Percentiles rank a stretch among this genome's conserved stretches.
Conservation (phyloP, 441 rosid genomes). For the Melastoma candidum region DNA sequence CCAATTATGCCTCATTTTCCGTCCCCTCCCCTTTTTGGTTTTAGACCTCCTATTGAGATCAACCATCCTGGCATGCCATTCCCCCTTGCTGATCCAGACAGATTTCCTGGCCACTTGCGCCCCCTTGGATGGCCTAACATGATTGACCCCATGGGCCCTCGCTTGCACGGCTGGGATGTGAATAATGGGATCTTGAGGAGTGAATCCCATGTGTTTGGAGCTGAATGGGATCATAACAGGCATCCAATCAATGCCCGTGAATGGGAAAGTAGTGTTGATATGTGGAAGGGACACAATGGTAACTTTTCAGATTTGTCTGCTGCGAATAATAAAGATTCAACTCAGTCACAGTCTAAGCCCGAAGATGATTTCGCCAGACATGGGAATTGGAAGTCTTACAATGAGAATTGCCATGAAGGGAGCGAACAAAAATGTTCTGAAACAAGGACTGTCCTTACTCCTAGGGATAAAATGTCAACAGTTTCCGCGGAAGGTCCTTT, state of each 20-base stretch:
- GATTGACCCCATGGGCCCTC: slow-evolving; percentile 72
- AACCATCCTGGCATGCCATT: slow-evolving; percentile 66
- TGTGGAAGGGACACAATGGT: slow-evolving; percentile 80
- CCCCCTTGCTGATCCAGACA: slow-evolving; percentile 77
- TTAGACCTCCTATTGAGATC: slow-evolving; percentile 7
- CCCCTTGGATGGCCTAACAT: slow-evolving; percentile 96
- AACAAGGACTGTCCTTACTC: slow-evolving; percentile 23
- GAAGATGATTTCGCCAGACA: slow-evolving; percentile 44
- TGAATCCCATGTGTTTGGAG: slow-evolving; percentile 61
- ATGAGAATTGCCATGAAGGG: slow-evolving; percentile 26
- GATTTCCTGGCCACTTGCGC: slow-evolving; percentile 76
- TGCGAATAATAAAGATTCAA: slow-evolving; percentile 52
- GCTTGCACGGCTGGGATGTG: slow-evolving; percentile 92
- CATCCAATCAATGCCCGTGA: slow-evolving; percentile 52
- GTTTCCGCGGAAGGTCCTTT: slow-evolving; percentile 22
- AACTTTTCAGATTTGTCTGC: slow-evolving; percentile 35
- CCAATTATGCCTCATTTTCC: slow-evolving; percentile 10
- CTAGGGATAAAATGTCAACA: slow-evolving; percentile 30
- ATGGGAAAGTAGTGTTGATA: slow-evolving; percentile 69
- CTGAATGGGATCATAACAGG: slow-evolving; percentile 89
- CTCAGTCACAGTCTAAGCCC: slow-evolving; percentile 30
- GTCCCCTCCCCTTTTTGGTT: slow-evolving; percentile 6
- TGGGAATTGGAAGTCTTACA: slow-evolving; percentile 29
- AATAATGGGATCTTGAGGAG: slow-evolving; percentile 73
- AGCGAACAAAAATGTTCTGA: slow-evolving; percentile 31